These are phyloP conservation scores for Fusarium falciforme DNA, from an alignment of 2,329 filamentous ascomycete genomes.

Conservation along the genomic window DNA sequence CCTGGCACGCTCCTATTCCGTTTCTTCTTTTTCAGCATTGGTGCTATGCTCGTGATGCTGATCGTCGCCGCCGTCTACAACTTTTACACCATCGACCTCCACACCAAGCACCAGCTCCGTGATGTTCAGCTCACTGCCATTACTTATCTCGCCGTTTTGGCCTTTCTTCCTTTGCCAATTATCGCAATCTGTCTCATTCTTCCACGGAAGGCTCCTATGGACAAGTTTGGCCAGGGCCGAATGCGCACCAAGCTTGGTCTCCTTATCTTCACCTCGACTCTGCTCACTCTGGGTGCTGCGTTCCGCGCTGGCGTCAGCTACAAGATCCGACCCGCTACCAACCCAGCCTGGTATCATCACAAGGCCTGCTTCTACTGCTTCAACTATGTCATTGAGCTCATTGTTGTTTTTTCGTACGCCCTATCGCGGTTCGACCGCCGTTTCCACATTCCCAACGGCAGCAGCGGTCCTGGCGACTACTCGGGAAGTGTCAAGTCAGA, in stretches of 20 bases:
- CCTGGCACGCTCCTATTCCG: constrained; percentile 64
- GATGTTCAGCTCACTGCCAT: constrained; percentile 74
- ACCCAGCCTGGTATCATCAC: constrained; percentile 77
- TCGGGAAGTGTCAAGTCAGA: constrained; percentile 30
- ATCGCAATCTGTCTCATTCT: constrained; percentile 63
- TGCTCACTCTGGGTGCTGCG: constrained; percentile 76
- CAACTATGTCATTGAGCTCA: constrained; percentile 79
- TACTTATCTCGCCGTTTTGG: constrained; percentile 68
- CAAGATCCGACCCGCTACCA: constrained; percentile 57
- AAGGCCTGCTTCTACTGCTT: constrained; percentile 83
- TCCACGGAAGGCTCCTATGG: constrained; percentile 58
- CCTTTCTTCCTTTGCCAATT: constrained; percentile 72
- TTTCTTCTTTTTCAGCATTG: constrained; percentile 67
- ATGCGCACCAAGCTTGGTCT: constrained; percentile 75
- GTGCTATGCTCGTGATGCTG: constrained; percentile 71
- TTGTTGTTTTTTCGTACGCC: constrained; percentile 76
- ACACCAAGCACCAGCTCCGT: constrained; percentile 64
- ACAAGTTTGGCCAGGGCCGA: constrained; percentile 69
- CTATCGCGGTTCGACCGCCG: constrained; percentile 77
- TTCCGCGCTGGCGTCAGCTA: constrained; percentile 74
- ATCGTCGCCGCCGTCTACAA: constrained; percentile 72
- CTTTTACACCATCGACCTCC: constrained; percentile 72
- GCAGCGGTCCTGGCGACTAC: constrained; percentile 67
- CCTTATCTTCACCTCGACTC: constrained; percentile 65
- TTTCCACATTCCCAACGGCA: constrained; percentile 80